These are phyloP conservation scores for Peziza echinospora DNA, from an alignment of 495 filamentous ascomycete genomes.

Conservation along the genomic window DNA sequence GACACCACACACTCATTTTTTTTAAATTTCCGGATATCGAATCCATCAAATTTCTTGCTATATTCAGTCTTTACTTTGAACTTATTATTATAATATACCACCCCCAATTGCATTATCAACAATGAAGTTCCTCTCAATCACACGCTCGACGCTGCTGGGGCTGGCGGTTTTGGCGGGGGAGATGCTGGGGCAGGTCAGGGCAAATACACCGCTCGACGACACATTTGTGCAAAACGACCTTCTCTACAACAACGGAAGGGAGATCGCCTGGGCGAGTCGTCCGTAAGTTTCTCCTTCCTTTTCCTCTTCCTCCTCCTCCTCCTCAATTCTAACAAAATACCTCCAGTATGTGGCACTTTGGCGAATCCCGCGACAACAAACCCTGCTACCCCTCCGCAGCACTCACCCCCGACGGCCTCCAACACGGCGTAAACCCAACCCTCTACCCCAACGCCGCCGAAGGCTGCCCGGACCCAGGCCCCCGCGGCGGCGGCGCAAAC, in stretches of 20 bases:
- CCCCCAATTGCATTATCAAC: too few species aligned
- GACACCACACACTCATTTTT: too few species aligned
- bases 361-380: not conserved
- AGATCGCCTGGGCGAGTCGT: constrained; percentile 13
- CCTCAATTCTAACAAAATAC: not conserved
- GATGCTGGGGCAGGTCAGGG: too few species aligned
- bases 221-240: constrained; percentile 8
- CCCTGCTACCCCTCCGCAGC: constrained; percentile 13
- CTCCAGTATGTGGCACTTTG: constrained; percentile 15
- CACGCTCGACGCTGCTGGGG: too few species aligned
- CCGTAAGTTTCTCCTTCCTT: constrained; percentile 6
- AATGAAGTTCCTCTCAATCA: too few species aligned
- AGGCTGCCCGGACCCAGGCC: constrained; percentile 10
- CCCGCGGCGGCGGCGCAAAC: constrained; percentile 2
- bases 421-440: constrained; percentile 12
- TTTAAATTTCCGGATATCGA: too few species aligned
- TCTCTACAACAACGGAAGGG: constrained; percentile 7
- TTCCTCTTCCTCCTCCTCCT: not conserved
- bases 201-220: constrained; percentile 11
- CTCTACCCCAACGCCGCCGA: constrained; percentile 7
- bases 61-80: too few species aligned
- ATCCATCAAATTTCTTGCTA: too few species aligned
- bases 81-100: too few species aligned
- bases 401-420: constrained; percentile 6
- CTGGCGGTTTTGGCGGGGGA: too few species aligned